Evolutionary conservation across 345 rosid genomes (phyloP).

Genomic region (Aquilaria sinensis): DNA sequence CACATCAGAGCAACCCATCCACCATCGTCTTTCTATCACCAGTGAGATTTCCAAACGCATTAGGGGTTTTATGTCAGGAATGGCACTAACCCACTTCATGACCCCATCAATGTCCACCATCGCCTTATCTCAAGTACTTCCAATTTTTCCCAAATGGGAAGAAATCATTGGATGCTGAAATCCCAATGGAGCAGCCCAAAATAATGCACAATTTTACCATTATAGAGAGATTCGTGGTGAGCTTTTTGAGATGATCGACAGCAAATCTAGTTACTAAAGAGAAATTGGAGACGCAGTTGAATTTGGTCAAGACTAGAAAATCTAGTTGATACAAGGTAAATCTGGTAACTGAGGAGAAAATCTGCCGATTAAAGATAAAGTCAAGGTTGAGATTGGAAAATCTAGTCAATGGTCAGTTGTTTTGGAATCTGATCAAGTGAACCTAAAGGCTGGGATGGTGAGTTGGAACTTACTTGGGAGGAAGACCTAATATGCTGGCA

Average conservation of each 20-base stretch:
- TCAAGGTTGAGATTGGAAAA: no score
- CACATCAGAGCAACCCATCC: not conserved
- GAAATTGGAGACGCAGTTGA: no score
- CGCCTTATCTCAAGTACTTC: no score
- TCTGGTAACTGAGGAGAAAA: no score
- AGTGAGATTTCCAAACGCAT: not conserved
- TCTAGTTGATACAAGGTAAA: no score
- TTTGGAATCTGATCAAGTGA: no score
- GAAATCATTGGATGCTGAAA: slow-evolving; percentile 49
- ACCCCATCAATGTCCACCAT: not conserved
- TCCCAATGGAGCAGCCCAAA: slow-evolving; percentile 61
- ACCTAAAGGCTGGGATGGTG: no score
- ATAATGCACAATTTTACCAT: slow-evolving; percentile 20
- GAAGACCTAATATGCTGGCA: no score
- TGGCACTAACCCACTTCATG: not conserved
- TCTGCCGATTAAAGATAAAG: no score
- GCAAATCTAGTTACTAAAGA: slow-evolving; percentile 32
- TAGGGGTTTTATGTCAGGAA: not conserved
- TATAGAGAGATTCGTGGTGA: slow-evolving; percentile 79
- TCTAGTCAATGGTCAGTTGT: no score
- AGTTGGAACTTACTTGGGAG: no score
- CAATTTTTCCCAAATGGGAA: not conserved
- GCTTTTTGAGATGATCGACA: slow-evolving; percentile 61
- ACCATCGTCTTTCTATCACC: not conserved
- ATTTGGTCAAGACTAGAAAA: no score